phyloP scores from a whole-genome alignment of 176 grass and related monocot species.

The Raddia guianensis region DNA sequence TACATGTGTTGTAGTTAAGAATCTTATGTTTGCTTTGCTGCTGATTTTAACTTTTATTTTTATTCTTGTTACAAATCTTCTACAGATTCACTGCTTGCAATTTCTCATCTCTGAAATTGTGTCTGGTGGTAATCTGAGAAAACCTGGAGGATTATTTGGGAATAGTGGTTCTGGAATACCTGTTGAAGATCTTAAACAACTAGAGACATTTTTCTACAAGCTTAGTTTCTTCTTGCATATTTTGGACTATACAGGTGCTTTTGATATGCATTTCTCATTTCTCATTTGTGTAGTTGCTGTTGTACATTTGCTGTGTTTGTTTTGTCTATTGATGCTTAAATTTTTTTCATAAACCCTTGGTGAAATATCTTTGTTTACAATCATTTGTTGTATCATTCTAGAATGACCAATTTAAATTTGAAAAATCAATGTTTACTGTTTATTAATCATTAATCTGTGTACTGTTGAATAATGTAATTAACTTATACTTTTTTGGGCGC shows the following conservation, averaged over 20 bases:
- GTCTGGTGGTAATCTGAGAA: slow-evolving; percentile 93
- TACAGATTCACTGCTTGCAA: slow-evolving; percentile 96
- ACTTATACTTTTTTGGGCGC: slow-evolving; percentile 34
- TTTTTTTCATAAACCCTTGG: slow-evolving; percentile 11
- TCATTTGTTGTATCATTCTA: slow-evolving; percentile 11
- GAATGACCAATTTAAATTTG: neutral
- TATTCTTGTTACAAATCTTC: slow-evolving; percentile 35
- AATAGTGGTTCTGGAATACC: slow-evolving; percentile 96
- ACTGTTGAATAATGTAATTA: slow-evolving; percentile 28
- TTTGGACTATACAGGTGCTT: slow-evolving; percentile 91
- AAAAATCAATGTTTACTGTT: slow-evolving; percentile 2
- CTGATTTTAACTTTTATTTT: slow-evolving; percentile 41
- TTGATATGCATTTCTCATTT: slow-evolving; percentile 1
- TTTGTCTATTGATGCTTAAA: neutral
- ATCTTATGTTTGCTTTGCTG: slow-evolving; percentile 35
- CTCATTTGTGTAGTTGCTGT: slow-evolving; percentile 15
- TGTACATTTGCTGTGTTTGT: slow-evolving; percentile 10
- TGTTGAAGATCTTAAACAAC: slow-evolving; percentile 94
- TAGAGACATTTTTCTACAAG: slow-evolving; percentile 99
- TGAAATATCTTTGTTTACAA: slow-evolving; percentile 1
- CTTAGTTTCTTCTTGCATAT: slow-evolving; percentile 99
- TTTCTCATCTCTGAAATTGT: slow-evolving; percentile 97
- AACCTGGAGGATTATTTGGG: slow-evolving; percentile 95
- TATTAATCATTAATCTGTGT: slow-evolving; percentile 17
- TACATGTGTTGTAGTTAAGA: slow-evolving; percentile 8